These are phyloP conservation scores for Stephania cephalantha DNA, from an alignment of 164 flowering plant genomes.

Conservation along the genomic window DNA sequence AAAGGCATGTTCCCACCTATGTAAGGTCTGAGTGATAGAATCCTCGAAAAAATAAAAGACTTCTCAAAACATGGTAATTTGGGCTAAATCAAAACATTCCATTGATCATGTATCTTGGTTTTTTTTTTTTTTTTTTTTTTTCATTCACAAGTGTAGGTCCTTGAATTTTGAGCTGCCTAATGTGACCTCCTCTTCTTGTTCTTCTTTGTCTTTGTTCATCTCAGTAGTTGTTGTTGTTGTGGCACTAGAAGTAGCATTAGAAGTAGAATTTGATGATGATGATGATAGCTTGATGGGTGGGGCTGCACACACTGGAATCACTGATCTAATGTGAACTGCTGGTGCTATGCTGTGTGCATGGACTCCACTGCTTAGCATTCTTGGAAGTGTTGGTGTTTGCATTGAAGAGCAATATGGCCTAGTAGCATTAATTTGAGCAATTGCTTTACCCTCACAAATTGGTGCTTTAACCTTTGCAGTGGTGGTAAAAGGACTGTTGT, in stretches of 20 bases:
- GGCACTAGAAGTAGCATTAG: neutral
- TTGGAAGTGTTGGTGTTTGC: neutral
- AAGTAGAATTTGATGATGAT: slow-evolving; percentile 5
- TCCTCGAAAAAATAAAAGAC: neutral
- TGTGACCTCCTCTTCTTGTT: slow-evolving; percentile 8
- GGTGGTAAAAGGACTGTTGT: neutral
- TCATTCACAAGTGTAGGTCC: slow-evolving; percentile 10
- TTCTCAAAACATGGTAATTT: neutral
- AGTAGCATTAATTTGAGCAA: neutral
- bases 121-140: neutral
- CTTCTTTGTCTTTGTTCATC: slow-evolving; percentile 1
- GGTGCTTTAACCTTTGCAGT: too few species aligned
- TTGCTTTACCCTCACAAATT: neutral
- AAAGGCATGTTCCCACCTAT: too few species aligned
- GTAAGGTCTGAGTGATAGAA: too few species aligned
- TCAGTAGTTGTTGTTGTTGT: too few species aligned
- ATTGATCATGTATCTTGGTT: neutral
- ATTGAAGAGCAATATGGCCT: neutral
- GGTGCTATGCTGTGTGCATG: slow-evolving; percentile 15
- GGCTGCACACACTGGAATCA: slow-evolving; percentile 20
- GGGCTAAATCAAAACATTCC: neutral
- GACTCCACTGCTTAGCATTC: slow-evolving; percentile 9
- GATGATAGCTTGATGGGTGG: slow-evolving; percentile 15
- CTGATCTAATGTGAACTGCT: slow-evolving; percentile 19
- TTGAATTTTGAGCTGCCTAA: slow-evolving; percentile 10